These are phyloP conservation scores for Penicillium concentricum DNA, from an alignment of 2,329 filamentous ascomycete species.

Conservation along the genomic window DNA sequence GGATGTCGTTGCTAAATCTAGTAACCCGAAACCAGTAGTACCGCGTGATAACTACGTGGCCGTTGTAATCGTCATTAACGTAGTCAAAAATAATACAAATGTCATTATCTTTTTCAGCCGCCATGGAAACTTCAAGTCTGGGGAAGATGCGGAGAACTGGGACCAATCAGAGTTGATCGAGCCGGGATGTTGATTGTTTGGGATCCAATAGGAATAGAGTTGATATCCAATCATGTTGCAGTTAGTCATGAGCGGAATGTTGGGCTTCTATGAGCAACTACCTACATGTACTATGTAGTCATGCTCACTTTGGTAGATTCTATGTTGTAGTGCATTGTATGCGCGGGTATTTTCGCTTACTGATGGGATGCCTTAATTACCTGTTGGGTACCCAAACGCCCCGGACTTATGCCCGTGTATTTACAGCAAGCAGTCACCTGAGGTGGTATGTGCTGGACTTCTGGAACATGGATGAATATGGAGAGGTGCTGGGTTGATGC, in stretches of 20 bases:
- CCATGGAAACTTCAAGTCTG: neutral
- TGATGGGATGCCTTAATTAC: neutral
- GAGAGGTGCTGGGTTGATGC: neutral
- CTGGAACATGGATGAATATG: neutral
- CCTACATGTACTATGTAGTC: neutral
- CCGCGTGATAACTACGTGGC: neutral
- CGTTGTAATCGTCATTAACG: neutral
- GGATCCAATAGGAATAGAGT: neutral
- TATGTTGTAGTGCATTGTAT: neutral
- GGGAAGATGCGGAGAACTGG: neutral
- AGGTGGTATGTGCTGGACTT: no score
- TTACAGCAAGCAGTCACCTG: neutral
- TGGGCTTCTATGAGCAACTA: neutral
- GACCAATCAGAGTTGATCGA: neutral
- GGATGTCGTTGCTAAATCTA: neutral
- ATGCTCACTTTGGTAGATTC: neutral
- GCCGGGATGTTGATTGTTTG: slow-evolving; percentile 16
- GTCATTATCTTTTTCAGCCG: neutral
- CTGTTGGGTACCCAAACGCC: neutral
- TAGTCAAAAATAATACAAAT: neutral
- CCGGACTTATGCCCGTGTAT: neutral
- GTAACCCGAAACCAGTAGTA: neutral
- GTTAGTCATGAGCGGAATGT: slow-evolving; percentile 1
- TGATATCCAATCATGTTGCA: slow-evolving; percentile 12
- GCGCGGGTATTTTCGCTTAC: neutral